phyloP scores from a whole-genome alignment of 2,329 filamentous ascomycete genomes.

The Xylariales sp. region DNA sequence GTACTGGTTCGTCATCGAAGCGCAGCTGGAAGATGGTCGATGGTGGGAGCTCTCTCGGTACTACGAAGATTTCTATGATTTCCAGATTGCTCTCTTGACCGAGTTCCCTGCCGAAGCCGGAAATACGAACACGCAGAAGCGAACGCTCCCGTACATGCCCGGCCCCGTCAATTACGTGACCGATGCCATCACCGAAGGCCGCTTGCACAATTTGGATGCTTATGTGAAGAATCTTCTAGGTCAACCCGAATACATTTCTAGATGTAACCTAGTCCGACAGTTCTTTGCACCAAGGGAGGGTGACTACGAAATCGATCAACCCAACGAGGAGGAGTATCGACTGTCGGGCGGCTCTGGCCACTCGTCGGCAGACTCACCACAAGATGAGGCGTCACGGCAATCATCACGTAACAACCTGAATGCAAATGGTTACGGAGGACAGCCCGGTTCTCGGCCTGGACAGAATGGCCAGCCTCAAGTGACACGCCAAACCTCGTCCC shows the following conservation, averaged over 20 bases:
- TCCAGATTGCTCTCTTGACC: conserved; percentile 91
- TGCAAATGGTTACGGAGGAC: conserved; percentile 49
- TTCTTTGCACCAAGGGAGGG: conserved; percentile 88
- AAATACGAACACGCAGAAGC: conserved; percentile 72
- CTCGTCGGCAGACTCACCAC: conserved; percentile 60
- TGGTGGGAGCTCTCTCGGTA: conserved; percentile 92
- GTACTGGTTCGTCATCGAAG: conserved; percentile 98
- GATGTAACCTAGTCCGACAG: conserved; percentile 78
- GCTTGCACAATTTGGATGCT: conserved; percentile 87
- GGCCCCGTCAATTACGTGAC: conserved; percentile 97
- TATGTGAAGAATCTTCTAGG: conserved; percentile 90
- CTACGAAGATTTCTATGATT: conserved; percentile 98
- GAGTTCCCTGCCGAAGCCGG: conserved; percentile 91
- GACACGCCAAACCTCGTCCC: conserved; percentile 39
- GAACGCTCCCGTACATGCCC: conserved; percentile 93
- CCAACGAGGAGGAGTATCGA: conserved; percentile 68
- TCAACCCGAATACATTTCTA: conserved; percentile 79
- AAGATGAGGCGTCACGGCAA: conserved; percentile 57
- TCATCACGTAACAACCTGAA: conserved; percentile 63
- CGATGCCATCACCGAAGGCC: conserved; percentile 92
- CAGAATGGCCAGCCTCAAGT: conserved; percentile 33
- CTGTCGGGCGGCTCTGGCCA: conserved; percentile 66
- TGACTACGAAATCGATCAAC: conserved; percentile 87
- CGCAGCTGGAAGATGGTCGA: conserved; percentile 81
- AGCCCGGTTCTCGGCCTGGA: conserved; percentile 45